phyloP scores from a whole-genome alignment of 2,329 filamentous ascomycete genomes.

The Cladosporium halotolerans region DNA sequence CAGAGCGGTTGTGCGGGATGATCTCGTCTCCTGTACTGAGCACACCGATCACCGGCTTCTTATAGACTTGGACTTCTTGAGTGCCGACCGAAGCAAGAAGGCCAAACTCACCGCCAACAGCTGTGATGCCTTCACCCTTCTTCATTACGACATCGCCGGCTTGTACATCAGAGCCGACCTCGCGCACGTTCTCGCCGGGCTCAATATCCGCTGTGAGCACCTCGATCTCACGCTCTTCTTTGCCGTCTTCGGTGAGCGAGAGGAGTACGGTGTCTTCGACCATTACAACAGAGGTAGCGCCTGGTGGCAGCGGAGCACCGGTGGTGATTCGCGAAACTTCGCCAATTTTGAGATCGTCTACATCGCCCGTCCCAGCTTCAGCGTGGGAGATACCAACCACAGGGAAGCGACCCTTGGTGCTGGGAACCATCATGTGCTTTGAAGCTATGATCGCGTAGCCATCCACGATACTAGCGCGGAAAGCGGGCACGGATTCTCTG shows the following conservation, averaged over 20 bases:
- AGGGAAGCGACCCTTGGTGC: constrained; percentile 73
- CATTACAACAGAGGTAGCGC: constrained; percentile 90
- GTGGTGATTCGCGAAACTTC: constrained; percentile 89
- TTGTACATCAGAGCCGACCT: constrained; percentile 81
- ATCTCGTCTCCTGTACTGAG: constrained; percentile 95
- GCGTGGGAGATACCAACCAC: constrained; percentile 85
- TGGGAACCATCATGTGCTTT: constrained; percentile 38
- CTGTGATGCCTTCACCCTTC: constrained; percentile 75
- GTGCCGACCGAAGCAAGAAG: constrained; percentile 80
- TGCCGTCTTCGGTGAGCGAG: constrained; percentile 68
- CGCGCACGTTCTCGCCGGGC: constrained; percentile 79
- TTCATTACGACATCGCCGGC: constrained; percentile 63
- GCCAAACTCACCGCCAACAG: constrained; percentile 84
- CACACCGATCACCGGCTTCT: constrained; percentile 72
- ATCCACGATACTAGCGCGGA: constrained; percentile 92
- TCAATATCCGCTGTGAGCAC: constrained; percentile 72
- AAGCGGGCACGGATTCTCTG: constrained; percentile 79
- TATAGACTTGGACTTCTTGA: constrained; percentile 63
- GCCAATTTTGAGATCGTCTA: constrained; percentile 59
- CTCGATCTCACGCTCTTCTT: constrained; percentile 81
- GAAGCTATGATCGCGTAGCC: constrained; percentile 77
- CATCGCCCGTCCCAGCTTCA: constrained; percentile 62
- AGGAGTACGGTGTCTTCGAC: constrained; percentile 85
- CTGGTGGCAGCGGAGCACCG: constrained; percentile 80
- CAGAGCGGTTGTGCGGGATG: constrained; percentile 62